These are phyloP conservation scores for Rhodotorula kratochvilovae DNA, from an alignment of 768 basidiomycete species.

Conservation along the genomic window DNA sequence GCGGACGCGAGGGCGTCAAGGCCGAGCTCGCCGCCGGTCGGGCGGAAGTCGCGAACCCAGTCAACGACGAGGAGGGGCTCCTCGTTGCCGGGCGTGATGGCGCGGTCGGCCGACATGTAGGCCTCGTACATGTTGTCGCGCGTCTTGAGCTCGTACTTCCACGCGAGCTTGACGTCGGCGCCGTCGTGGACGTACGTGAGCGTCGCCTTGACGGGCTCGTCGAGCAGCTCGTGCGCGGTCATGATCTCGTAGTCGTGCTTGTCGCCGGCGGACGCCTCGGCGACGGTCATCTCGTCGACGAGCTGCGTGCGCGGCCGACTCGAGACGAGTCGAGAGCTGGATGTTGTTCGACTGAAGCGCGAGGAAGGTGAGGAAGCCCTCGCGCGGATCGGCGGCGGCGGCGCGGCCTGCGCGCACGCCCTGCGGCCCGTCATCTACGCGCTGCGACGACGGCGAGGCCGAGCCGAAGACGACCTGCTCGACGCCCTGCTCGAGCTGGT, in stretches of 20 bases:
- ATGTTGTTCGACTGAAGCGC: conserved; percentile 21
- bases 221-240: conserved; percentile 44
- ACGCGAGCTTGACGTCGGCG: conserved; percentile 66
- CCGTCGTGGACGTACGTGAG: conserved; percentile 80
- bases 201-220: conserved; percentile 71
- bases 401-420: neutral
- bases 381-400: conserved; percentile 31
- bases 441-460: neutral
- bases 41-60: conserved; percentile 75
- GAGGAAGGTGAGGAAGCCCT: conserved; percentile 38
- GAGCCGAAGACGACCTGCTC: conserved; percentile 27
- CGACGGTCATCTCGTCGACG: conserved; percentile 53
- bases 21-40: conserved; percentile 38
- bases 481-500: neutral
- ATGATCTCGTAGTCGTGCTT: conserved; percentile 4
- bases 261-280: neutral
- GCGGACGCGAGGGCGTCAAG: conserved; percentile 31
- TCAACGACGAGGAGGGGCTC: conserved; percentile 72
- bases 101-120: conserved; percentile 73
- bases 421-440: conserved; percentile 42
- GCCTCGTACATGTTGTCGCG: conserved; percentile 94
- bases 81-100: conserved; percentile 46
- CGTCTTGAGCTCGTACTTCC: conserved; percentile 81
- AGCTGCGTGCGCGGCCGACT: conserved; percentile 41
- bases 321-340: conserved; percentile 13